A percentile compares a stretch with the other conserved stretches of the same genome.
phyloP scores from a whole-genome alignment of 495 filamentous ascomycete species.

The Barbatosphaeria neglecta region DNA sequence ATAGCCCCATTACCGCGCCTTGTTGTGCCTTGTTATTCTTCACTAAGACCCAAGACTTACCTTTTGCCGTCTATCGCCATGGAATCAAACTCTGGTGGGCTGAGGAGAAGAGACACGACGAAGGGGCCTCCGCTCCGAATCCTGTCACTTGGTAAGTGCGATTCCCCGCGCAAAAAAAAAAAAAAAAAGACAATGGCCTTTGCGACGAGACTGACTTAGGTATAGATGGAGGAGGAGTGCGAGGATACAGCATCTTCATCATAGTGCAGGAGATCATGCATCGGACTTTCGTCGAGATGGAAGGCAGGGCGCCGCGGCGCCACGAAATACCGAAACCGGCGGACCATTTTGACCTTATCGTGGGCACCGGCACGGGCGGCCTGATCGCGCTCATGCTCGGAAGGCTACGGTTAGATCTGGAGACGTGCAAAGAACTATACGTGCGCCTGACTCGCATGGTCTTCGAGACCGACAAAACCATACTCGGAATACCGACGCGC shows the following conservation, averaged over 20 bases:
- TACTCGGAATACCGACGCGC: slow-evolving; percentile 85
- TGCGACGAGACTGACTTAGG: slow-evolving; percentile 1
- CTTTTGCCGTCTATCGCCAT: neutral
- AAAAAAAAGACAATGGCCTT: too few relatives aligned
- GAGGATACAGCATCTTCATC: slow-evolving; percentile 93
- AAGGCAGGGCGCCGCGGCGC: slow-evolving; percentile 70
- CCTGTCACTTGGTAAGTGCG: slow-evolving; percentile 68
- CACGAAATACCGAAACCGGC: slow-evolving; percentile 91
- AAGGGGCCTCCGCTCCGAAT: slow-evolving; percentile 89
- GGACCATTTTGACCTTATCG: slow-evolving; percentile 96
- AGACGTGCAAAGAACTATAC: slow-evolving; percentile 93
- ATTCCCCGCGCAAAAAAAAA: too few relatives aligned
- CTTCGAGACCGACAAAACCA: slow-evolving; percentile 96
- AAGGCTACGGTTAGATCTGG: slow-evolving; percentile 77
- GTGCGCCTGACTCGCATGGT: slow-evolving; percentile 87
- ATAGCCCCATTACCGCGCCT: too few relatives aligned
- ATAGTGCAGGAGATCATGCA: slow-evolving; percentile 96
- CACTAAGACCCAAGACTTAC: neutral
- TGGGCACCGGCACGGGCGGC: slow-evolving; percentile 87
- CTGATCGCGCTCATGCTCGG: slow-evolving; percentile 96
- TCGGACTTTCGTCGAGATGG: slow-evolving; percentile 72
- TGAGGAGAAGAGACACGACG: slow-evolving; percentile 75
- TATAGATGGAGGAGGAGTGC: slow-evolving; percentile 87
- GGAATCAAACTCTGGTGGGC: slow-evolving; percentile 2
- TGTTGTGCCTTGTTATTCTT: too few relatives aligned